These are phyloP conservation scores for Moricandia moricandioides DNA, from an alignment of 345 rosid genomes.

Conservation along the genomic window DNA sequence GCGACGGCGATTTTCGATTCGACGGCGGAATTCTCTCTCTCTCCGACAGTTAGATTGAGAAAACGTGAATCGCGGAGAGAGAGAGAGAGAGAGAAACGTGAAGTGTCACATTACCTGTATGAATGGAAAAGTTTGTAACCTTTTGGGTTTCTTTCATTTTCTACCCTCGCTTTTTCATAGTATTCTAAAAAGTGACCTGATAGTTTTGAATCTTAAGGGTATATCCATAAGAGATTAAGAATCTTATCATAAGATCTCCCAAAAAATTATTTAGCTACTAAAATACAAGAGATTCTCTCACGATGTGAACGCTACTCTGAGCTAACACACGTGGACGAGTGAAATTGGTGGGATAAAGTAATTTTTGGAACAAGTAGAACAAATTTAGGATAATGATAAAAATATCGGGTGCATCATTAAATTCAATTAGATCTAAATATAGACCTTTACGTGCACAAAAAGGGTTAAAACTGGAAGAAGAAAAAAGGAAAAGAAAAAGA, in stretches of 20 bases:
- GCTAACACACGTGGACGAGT: not conserved
- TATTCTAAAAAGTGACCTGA: constrained; percentile 17
- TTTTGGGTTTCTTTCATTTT: not conserved
- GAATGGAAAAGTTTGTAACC: not conserved
- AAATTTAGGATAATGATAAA: not conserved
- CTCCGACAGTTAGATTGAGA: constrained; percentile 9
- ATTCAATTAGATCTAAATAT: not conserved
- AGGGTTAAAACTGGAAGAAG: not conserved
- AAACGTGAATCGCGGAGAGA: constrained; percentile 27
- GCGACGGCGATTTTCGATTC: constrained; percentile 7
- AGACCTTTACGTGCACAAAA: constrained; percentile 16
- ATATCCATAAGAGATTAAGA: constrained; percentile 7
- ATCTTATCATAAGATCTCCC: not conserved
- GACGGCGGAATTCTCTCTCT: constrained; percentile 7
- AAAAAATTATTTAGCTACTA: not conserved
- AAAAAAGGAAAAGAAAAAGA: no score
- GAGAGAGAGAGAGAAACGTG: constrained; percentile 20
- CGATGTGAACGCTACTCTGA: not conserved
- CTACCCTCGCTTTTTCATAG: not conserved
- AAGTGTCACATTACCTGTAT: constrained; percentile 27
- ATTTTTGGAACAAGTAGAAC: not conserved
- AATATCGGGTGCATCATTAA: not conserved
- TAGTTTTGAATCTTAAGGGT: constrained; percentile 11
- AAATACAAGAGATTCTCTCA: not conserved
- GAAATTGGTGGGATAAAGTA: not conserved